Evolutionary conservation across 2,329 filamentous ascomycete genomes (phyloP).

Genomic region (Aspergillus latus): DNA sequence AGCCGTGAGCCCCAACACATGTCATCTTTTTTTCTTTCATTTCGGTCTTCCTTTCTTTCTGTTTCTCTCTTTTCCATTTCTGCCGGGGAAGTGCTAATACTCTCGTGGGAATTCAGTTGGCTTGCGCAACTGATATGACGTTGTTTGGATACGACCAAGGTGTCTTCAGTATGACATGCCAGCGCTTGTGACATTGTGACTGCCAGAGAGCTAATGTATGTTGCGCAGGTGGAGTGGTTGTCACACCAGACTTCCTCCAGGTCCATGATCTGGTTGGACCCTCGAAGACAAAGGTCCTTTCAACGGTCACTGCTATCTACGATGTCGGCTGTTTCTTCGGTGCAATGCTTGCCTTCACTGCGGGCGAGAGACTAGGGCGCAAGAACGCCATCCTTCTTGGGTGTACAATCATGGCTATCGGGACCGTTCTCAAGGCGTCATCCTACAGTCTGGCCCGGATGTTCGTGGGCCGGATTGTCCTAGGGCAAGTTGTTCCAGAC

Average conservation of each 20-base stretch:
- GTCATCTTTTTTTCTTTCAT: not conserved
- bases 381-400: slow-evolving; percentile 50
- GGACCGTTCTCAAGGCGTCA: slow-evolving; percentile 50
- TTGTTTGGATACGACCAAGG: slow-evolving; percentile 52
- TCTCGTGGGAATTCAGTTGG: slow-evolving; percentile 13
- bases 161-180: slow-evolving; percentile 45
- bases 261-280: slow-evolving; percentile 47
- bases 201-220: not conserved
- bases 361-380: slow-evolving; percentile 50
- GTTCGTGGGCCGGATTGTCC: slow-evolving; percentile 52
- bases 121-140: slow-evolving; percentile 52
- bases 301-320: slow-evolving; percentile 58
- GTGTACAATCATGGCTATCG: slow-evolving; percentile 50
- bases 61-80: too few species aligned
- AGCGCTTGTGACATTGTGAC: not conserved
- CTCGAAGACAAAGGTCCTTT: slow-evolving; percentile 34
- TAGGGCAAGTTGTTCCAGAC: slow-evolving; percentile 5
- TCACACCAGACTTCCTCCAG: slow-evolving; percentile 55
- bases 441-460: slow-evolving; percentile 49
- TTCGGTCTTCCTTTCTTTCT: too few species aligned
- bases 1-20: slow-evolving; percentile 21
- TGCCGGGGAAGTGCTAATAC: not conserved
- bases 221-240: slow-evolving; percentile 51
- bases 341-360: slow-evolving; percentile 45
- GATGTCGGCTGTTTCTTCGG: slow-evolving; percentile 63